phyloP scores from a whole-genome alignment of 345 rosid species.

The Pistacia vera region DNA sequence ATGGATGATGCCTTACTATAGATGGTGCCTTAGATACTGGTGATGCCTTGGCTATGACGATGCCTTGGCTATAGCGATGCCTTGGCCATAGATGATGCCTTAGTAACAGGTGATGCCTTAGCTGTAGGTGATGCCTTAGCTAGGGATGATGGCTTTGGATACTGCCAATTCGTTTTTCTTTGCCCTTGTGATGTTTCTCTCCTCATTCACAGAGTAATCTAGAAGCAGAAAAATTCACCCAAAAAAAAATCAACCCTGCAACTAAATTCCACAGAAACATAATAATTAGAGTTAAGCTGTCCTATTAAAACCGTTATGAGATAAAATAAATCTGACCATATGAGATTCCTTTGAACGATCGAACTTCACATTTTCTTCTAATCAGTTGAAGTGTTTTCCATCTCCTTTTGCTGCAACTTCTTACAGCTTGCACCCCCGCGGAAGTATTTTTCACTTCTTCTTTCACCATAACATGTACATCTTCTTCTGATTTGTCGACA shows the following conservation, averaged over 20 bases:
- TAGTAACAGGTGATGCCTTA: neutral
- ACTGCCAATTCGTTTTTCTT: conserved; percentile 33
- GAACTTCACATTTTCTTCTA: conserved; percentile 31
- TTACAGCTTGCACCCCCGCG: conserved; percentile 18
- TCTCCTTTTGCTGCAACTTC: conserved; percentile 39
- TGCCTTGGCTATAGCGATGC: conserved; percentile 2
- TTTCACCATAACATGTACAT: conserved; percentile 23
- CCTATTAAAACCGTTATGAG: neutral
- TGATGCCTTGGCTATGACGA: conserved; percentile 21
- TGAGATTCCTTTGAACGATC: conserved; percentile 42
- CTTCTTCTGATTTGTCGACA: conserved; percentile 36
- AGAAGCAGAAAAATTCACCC: conserved; percentile 12
- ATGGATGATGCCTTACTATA: neutral
- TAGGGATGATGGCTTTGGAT: conserved; percentile 23
- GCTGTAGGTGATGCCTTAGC: conserved; percentile 33
- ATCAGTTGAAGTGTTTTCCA: conserved; percentile 24
- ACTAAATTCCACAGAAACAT: neutral
- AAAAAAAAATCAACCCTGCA: conserved; percentile 5
- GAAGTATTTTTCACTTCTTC: conserved; percentile 24
- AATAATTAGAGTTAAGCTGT: conserved; percentile 4
- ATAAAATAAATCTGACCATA: conserved; percentile 51
- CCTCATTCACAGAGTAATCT: conserved; percentile 46
- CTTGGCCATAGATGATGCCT: too few species aligned
- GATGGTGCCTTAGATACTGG: conserved; percentile 1
- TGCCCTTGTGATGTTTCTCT: conserved; percentile 26